Base-by-base conservation (phyloP, 148 eudicot genomes). In the Vaccinium darrowii region DNA sequence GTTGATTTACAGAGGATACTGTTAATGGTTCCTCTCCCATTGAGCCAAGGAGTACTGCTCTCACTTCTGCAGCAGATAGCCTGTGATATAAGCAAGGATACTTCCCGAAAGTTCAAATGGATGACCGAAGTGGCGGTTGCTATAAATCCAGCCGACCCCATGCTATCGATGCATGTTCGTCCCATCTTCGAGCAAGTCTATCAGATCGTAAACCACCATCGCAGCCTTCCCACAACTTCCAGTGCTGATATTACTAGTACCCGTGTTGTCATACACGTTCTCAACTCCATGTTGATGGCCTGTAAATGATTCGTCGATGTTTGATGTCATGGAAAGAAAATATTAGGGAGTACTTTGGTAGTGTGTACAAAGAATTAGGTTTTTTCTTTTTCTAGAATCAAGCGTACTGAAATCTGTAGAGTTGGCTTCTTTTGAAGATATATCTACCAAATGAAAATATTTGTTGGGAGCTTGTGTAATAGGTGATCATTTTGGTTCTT, bases 21-120 rank as follows among this genome's bases (percentile, higher is more conserved):
- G 85, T 85, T 92, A 4, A 80, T 82, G 80, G 84, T 83, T 71
- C 95, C 98, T 33, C 82, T 91, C 63, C 98, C 99, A 14, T 84
- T 97, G 90, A 95, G 93, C 85, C 99, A 95, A 87, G 98, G 98
- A 60, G 98, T 97, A 19, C 85, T 97, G 65, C 95, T 97, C 15
- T 95, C 99, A n/a, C 96, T 97, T 76, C 92, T 97, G 62, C 99
- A 97, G 90, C 99, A 97, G 86, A 88, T 95, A 81, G 92, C 99
- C 25, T 97, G 99, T 85, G 99, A 95, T 83, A 90, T 95, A 14
- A 85, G 86, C 77, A 92, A 88, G 67, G 98, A 95, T 57, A 89
- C 92, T 2, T 27, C 92, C 13, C 87, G 91, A 76, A 97, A 97
- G 84, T 83, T 97, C 65, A 86, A 78, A 5, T 97, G 98, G 98